Evolutionary conservation across 75 land plant species (phyloP).

Genomic region (Sequoiadendron giganteum): DNA sequence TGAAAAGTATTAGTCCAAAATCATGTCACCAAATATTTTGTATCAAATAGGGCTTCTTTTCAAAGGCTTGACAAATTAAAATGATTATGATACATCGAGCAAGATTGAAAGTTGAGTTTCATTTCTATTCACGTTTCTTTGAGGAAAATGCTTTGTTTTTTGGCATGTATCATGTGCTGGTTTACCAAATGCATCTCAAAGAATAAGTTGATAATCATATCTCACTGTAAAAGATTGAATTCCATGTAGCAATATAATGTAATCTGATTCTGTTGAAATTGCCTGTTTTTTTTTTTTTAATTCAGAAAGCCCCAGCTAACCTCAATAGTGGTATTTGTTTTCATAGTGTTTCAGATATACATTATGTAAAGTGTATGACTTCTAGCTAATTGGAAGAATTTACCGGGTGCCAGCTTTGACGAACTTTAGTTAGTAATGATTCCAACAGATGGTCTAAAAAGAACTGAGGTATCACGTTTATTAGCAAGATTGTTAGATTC

Average conservation of each 20-base stretch:
- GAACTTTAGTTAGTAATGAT: too few relatives aligned
- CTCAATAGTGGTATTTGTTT: background rate
- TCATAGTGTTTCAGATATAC: background rate
- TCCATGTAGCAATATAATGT: background rate
- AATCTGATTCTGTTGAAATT: too few relatives aligned
- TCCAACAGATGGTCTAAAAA: too few relatives aligned
- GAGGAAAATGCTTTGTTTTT: background rate
- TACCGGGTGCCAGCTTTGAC: too few relatives aligned
- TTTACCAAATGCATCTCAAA: background rate
- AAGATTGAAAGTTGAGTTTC: background rate
- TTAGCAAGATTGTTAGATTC: too few relatives aligned
- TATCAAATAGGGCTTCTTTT: background rate
- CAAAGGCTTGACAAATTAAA: background rate
- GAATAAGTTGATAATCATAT: background rate
- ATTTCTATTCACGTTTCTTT: background rate
- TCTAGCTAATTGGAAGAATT: too few relatives aligned
- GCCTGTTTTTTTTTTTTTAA: too few relatives aligned
- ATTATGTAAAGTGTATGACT: too few relatives aligned
- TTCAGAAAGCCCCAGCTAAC: background rate
- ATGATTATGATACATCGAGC: background rate
- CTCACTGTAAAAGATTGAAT: background rate
- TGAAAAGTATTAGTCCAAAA: slow-evolving; percentile 3
- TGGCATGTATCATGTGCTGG: background rate
- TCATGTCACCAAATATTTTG: background rate
- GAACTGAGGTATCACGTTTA: too few relatives aligned